A percentile compares a stretch with the other conserved stretches of the same genome.
Conservation (phyloP, 1,284 basidiomycete genomes). For the Earliella scabrosa region DNA sequence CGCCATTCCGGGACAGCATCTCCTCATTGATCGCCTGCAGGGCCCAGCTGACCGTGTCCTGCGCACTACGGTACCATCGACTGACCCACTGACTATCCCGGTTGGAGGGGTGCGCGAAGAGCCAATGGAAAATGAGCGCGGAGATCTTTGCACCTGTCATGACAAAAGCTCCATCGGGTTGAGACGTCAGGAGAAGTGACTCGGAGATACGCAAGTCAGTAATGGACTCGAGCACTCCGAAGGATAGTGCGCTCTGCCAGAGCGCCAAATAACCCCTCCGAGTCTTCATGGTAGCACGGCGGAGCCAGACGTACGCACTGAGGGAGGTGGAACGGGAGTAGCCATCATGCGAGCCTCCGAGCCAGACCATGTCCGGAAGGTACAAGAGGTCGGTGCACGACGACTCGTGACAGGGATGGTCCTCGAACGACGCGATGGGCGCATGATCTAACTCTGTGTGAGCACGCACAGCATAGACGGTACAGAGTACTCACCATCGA, state of each 20-base stretch:
- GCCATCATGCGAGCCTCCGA: neutral
- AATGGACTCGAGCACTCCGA: slow-evolving; percentile 11
- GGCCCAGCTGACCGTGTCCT: too few relatives aligned
- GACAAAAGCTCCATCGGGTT: neutral
- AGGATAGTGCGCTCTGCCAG: slow-evolving; percentile 11
- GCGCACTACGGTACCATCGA: too few relatives aligned
- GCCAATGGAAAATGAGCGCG: neutral
- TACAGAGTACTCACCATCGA: neutral
- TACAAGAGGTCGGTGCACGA: neutral
- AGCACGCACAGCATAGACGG: too few relatives aligned
- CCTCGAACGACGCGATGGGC: too few relatives aligned
- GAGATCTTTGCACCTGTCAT: neutral
- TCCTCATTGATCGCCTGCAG: too few relatives aligned
- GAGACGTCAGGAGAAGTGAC: neutral
- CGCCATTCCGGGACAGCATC: too few relatives aligned
- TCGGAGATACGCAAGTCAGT: slow-evolving; percentile 4
- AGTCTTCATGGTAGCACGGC: neutral
- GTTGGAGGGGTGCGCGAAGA: neutral
- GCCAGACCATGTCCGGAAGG: slow-evolving; percentile 5
- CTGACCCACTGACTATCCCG: too few relatives aligned
- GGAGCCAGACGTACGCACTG: neutral
- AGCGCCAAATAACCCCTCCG: slow-evolving; percentile 1
- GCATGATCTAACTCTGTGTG: too few relatives aligned
- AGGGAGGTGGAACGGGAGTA: neutral
- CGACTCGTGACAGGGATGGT: too few relatives aligned